Conservation (phyloP, 306 rosid species). For the Citrullus colocynthis region DNA sequence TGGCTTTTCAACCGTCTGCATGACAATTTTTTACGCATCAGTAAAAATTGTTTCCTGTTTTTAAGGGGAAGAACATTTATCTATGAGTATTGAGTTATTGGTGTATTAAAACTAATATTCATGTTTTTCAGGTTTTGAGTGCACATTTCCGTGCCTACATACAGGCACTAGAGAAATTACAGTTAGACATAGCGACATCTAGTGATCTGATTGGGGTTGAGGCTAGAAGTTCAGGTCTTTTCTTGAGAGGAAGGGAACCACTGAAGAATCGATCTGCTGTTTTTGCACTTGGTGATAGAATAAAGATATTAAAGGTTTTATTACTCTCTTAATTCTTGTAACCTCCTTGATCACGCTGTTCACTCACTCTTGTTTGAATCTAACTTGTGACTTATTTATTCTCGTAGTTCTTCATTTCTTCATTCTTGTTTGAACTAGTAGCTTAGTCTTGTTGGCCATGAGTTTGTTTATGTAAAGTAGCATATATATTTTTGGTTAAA, state of each 20-base stretch:
- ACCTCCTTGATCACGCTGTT: neutral
- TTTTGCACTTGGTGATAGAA: conserved; percentile 88
- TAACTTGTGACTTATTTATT: neutral
- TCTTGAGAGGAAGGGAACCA: conserved; percentile 77
- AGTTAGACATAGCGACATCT: conserved; percentile 88
- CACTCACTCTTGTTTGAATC: neutral
- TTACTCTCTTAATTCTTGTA: neutral
- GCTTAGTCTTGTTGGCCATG: neutral
- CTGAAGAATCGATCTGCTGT: conserved; percentile 96
- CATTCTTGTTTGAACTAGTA: conserved; percentile 1
- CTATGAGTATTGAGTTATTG: neutral
- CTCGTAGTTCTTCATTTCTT: neutral
- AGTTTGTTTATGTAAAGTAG: neutral
- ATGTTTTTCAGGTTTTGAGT: conserved; percentile 74
- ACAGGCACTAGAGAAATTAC: conserved; percentile 87
- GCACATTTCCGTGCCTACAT: conserved; percentile 96
- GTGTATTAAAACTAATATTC: conserved; percentile 7
- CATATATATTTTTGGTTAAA: neutral
- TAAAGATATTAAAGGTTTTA: conserved; percentile 67
- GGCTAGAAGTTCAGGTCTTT: conserved; percentile 70
- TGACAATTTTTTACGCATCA: neutral
- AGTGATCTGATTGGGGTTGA: conserved; percentile 95
- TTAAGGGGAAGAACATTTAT: neutral
- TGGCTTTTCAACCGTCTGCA: neutral
- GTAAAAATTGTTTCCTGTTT: neutral